Evolutionary conservation across 345 rosid species (phyloP).

Genomic region (Rhodomyrtus tomentosa): DNA sequence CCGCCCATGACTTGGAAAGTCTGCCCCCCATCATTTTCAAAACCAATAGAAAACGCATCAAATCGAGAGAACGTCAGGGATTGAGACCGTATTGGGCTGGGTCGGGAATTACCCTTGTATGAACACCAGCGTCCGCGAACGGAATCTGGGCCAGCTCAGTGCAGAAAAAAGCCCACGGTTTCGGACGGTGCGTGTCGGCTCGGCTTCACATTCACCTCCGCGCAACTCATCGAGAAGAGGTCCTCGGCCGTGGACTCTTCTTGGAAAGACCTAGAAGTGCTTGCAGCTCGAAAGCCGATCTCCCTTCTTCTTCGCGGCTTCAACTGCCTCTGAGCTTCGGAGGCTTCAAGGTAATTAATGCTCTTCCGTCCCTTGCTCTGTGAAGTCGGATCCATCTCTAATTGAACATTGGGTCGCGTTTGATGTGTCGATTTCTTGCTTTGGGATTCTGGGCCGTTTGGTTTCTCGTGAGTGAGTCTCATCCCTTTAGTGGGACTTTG

Average conservation of each 20-base stretch:
- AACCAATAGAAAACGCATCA: not conserved
- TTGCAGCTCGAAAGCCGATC: not conserved
- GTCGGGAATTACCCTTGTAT: no score
- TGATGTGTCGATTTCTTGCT: not conserved
- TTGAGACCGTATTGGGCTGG: not conserved
- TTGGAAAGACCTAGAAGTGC: not conserved
- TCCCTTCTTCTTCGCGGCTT: not conserved
- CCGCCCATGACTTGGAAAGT: constrained; percentile 7
- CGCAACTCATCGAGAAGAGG: not conserved
- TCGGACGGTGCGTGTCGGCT: not conserved
- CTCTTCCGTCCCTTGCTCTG: not conserved
- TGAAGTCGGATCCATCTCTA: not conserved
- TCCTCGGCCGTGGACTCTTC: not conserved
- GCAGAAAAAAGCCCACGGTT: not conserved
- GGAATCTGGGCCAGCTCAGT: not conserved
- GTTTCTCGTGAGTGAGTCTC: not conserved
- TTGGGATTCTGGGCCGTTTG: not conserved
- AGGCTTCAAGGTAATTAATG: not conserved
- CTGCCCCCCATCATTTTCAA: not conserved
- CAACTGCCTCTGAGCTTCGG: not conserved
- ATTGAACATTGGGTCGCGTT: not conserved
- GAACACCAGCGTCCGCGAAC: not conserved
- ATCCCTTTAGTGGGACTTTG: not conserved
- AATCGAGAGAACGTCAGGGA: not conserved
- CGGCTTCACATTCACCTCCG: not conserved